Evolutionary conservation across 306 rosid genomes (phyloP), one percentile per base, ranked within the genome.

Genomic region (Pueraria montana): DNA sequence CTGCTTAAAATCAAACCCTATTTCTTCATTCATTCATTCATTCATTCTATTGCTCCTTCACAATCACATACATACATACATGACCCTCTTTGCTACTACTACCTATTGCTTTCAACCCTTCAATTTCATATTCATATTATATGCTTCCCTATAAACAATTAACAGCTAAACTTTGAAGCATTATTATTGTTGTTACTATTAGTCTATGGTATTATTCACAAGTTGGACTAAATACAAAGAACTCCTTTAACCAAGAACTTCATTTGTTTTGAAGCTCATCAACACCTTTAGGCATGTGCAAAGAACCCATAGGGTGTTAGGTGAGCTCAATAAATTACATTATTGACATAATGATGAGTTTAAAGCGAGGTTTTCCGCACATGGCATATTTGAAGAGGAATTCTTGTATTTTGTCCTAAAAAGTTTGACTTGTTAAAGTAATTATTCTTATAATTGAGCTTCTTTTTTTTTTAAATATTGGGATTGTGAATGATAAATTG

Each of bases 271-370:
- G 16, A 65, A 32, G 26, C 27, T 65, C 26, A n/a, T 24, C 67
- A 66, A 2, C 49, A 34, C 72, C 72, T 36, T 66, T 38, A n/a
- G 10, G 49, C 74, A 68, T 40, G 74, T 68, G 53, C 73, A 42
- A n/a, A 18, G 73, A 67, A 18, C n/a, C 26, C 72, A 18, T 66
- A 36, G 17, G 73, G 30, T 40, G 74, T 42, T 68, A 20, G n/a
- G 75, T 45, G 38, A 23, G 34, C 12, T 69, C 1, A 43, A 23
- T 45, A 45, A 69, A 45, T 43, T 52, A 43, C 17, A 68, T 68
- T 40, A 38, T 68, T 68, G 34, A 40, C 16, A 20, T 68, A 11
- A 68, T 68, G 6, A 69, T 23, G 36, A 43, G 75, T 43, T 69
- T 23, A 21, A 45, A 43, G 36, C 0, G 11, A 43, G 38, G 75